Conservation (phyloP, 352 stramenopile species). For the Plasmopara muralis region DNA sequence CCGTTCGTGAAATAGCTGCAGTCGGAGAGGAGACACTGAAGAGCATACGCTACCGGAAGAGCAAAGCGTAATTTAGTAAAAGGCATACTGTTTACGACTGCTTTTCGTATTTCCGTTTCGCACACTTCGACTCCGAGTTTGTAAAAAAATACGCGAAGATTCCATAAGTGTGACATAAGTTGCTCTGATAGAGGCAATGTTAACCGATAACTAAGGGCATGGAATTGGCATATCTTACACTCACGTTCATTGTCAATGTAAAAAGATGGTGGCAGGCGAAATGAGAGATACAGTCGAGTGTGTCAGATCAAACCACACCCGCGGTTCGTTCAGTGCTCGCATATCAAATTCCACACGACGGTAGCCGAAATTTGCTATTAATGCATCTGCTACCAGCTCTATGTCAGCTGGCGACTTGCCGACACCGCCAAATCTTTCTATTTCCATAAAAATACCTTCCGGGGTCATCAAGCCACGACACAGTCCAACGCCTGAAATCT, state of each 20-base stretch:
- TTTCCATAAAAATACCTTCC: conserved; percentile 25
- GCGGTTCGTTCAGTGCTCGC: conserved; percentile 31
- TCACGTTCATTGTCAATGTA: conserved; percentile 27
- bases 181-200: conserved; percentile 14
- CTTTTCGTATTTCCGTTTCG: conserved; percentile 31
- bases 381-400: conserved; percentile 14
- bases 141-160: conserved; percentile 38
- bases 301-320: conserved; percentile 43
- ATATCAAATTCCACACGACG: conserved; percentile 37
- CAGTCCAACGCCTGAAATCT: conserved; percentile 20
- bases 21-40: conserved; percentile 44
- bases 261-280: conserved; percentile 34
- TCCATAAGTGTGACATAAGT: conserved; percentile 26
- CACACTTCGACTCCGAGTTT: conserved; percentile 42
- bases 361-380: conserved; percentile 16
- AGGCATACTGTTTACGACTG: conserved; percentile 4
- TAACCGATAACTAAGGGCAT: conserved; percentile 34
- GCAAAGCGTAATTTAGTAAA: conserved; percentile 8
- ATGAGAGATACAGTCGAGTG: conserved; percentile 22
- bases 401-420: conserved; percentile 5
- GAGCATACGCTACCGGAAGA: conserved; percentile 37
- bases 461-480: conserved; percentile 30
- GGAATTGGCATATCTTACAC: conserved; percentile 29
- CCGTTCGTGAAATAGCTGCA: conserved; percentile 45
- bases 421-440: conserved; percentile 14